A percentile compares a stretch with the other conserved stretches of the same genome.
phyloP scores from a whole-genome alignment of 2,329 filamentous ascomycete species.

The Graphiopsis chlorocephala region DNA sequence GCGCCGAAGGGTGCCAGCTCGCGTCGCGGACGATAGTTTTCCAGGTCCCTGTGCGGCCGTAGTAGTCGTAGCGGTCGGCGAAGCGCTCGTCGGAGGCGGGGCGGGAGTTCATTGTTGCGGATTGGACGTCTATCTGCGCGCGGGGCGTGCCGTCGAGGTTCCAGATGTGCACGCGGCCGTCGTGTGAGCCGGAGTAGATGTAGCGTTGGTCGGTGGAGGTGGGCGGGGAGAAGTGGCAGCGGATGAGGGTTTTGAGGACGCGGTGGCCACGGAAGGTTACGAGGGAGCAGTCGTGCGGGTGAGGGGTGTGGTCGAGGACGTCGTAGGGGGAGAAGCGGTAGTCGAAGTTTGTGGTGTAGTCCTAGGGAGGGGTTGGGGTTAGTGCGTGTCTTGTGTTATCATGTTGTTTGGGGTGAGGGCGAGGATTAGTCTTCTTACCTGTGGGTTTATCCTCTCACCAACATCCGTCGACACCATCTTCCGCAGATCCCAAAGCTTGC shows the following conservation, averaged over 20 bases:
- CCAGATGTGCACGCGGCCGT: conserved; percentile 87
- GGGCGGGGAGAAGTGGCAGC: conserved; percentile 91
- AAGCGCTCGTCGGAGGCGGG: conserved; percentile 53
- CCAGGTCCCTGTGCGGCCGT: conserved; percentile 60
- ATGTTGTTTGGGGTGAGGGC: neutral
- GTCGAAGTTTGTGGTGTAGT: conserved; percentile 65
- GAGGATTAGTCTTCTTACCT: conserved; percentile 22
- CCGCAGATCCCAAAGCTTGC: conserved; percentile 94
- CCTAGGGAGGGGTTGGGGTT: conserved; percentile 29
- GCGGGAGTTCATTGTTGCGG: conserved; percentile 63
- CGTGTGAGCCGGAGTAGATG: conserved; percentile 86
- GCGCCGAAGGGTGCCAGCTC: conserved; percentile 84
- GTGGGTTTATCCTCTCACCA: conserved; percentile 56
- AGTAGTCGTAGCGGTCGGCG: conserved; percentile 57
- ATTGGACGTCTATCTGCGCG: conserved; percentile 68
- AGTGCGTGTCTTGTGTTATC: neutral
- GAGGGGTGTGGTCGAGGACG: conserved; percentile 63
- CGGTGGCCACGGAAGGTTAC: conserved; percentile 91
- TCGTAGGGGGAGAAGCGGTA: conserved; percentile 70
- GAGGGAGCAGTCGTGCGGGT: conserved; percentile 83
- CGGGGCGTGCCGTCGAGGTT: conserved; percentile 88
- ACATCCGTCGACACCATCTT: conserved; percentile 77
- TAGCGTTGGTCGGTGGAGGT: conserved; percentile 84
- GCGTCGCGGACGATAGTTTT: conserved; percentile 81
- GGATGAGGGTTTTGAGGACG: conserved; percentile 84